These are phyloP conservation scores for Cladochytrium replicatum DNA, from an alignment of 192 early-diverging fungal genomes.

Conservation along the genomic window DNA sequence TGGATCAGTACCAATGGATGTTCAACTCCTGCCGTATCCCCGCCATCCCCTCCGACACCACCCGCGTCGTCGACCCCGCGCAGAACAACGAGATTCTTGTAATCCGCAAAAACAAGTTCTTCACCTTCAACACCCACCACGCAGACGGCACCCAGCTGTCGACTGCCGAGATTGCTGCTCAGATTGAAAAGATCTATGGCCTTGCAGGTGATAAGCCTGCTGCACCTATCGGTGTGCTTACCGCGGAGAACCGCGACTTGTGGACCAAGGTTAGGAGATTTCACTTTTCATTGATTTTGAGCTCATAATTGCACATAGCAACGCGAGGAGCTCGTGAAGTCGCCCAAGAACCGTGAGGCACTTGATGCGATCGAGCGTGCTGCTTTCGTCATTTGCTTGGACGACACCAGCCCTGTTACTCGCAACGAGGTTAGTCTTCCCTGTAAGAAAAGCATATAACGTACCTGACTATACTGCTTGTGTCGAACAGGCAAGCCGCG, in stretches of 20 bases:
- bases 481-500: constrained; percentile 42
- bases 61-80: constrained; percentile 57
- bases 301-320: constrained; percentile 48
- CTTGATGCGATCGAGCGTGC: constrained; percentile 79
- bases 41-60: constrained; percentile 71
- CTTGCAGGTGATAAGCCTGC: constrained; percentile 56
- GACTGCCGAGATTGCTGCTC: constrained; percentile 68
- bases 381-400: constrained; percentile 83
- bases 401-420: constrained; percentile 77
- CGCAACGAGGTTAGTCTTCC: constrained; percentile 66
- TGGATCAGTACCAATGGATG: constrained; percentile 88
- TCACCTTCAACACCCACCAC: constrained; percentile 57
- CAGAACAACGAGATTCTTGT: constrained; percentile 78
- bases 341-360: constrained; percentile 57
- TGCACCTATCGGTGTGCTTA: constrained; percentile 75
- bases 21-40: constrained; percentile 95
- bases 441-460: too few species aligned
- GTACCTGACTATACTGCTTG: too few species aligned
- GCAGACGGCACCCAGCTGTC: constrained; percentile 66
- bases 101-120: constrained; percentile 89
- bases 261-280: constrained; percentile 66
- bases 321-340: constrained; percentile 55
- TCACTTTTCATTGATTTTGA: constrained; percentile 5
- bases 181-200: constrained; percentile 58
- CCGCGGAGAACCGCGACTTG: constrained; percentile 85